A percentile compares a stretch with the other conserved stretches of the same genome.
phyloP scores from a whole-genome alignment of 345 rosid species.

The Citrus reticulata region DNA sequence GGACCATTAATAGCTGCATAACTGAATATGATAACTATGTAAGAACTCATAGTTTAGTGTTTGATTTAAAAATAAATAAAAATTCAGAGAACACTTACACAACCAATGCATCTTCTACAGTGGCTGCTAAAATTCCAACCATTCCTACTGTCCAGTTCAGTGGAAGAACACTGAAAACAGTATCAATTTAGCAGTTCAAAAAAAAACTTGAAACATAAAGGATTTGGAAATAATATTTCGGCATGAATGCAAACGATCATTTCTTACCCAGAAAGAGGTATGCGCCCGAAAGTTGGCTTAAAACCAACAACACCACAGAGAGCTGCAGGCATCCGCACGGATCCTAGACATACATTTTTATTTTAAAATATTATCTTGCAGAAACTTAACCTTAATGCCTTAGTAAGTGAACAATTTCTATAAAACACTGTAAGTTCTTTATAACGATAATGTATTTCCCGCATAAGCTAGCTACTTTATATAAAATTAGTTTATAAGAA shows the following conservation, averaged over 20 bases:
- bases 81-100: slow-evolving; percentile 27
- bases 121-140: slow-evolving; percentile 67
- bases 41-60: neutral
- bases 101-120: slow-evolving; percentile 59
- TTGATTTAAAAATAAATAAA: neutral
- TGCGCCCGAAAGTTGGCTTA: slow-evolving; percentile 68
- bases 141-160: slow-evolving; percentile 77
- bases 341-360: slow-evolving; percentile 35
- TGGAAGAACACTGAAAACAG: slow-evolving; percentile 60
- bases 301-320: slow-evolving; percentile 75
- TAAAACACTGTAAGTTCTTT: no score
- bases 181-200: neutral
- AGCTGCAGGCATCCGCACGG: slow-evolving; percentile 75
- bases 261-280: slow-evolving; percentile 58
- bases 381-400: neutral
- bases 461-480: no score
- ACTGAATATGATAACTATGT: slow-evolving; percentile 25
- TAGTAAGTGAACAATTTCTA: rapidly evolving
- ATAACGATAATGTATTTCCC: no score
- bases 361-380: neutral
- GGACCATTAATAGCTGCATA: slow-evolving; percentile 64
- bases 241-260: neutral
- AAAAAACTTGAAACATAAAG: neutral
- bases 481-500: neutral
- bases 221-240: neutral